These are phyloP conservation scores for Ambrosia hybrid DNA, from an alignment of 140 eudicot species.

Conservation along the genomic window DNA sequence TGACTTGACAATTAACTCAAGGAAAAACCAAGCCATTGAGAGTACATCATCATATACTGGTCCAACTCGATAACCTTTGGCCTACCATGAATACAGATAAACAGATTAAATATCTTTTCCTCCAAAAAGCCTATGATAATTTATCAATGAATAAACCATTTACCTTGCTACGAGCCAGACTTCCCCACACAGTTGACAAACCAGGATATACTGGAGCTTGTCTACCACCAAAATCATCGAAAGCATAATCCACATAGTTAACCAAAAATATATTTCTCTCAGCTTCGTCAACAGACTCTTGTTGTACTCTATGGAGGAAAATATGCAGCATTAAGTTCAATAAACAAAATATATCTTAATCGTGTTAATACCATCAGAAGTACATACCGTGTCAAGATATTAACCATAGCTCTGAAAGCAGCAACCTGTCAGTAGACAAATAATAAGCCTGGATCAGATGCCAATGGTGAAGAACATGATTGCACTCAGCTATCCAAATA, in stretches of 20 bases:
- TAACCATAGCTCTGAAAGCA: conserved; percentile 99
- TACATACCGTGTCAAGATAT: conserved; percentile 84
- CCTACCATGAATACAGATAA: conserved; percentile 45
- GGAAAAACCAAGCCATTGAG: conserved; percentile 99
- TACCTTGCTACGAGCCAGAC: conserved; percentile 99
- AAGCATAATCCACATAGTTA: conserved; percentile 92
- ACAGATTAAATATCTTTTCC: background rate
- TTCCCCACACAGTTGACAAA: conserved; percentile 98
- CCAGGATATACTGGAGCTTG: conserved; percentile 99
- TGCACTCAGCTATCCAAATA: background rate
- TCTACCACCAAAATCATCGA: conserved; percentile 99
- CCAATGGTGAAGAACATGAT: background rate
- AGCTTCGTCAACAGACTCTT: conserved; percentile 96
- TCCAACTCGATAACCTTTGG: conserved; percentile 98
- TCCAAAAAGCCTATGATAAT: conserved; percentile 4
- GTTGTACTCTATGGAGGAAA: conserved; percentile 72
- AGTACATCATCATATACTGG: conserved; percentile 98
- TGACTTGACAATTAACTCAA: conserved; percentile 90
- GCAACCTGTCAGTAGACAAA: conserved; percentile 65
- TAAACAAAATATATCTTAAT: conserved; percentile 11
- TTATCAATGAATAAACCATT: background rate
- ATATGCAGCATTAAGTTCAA: background rate
- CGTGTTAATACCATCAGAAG: conserved; percentile 6
- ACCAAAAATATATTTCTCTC: conserved; percentile 90
- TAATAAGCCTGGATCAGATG: conserved; percentile 20